Base-by-base conservation (phyloP, 2,329 filamentous ascomycete species). In the Tolypocladium paradoxum region DNA sequence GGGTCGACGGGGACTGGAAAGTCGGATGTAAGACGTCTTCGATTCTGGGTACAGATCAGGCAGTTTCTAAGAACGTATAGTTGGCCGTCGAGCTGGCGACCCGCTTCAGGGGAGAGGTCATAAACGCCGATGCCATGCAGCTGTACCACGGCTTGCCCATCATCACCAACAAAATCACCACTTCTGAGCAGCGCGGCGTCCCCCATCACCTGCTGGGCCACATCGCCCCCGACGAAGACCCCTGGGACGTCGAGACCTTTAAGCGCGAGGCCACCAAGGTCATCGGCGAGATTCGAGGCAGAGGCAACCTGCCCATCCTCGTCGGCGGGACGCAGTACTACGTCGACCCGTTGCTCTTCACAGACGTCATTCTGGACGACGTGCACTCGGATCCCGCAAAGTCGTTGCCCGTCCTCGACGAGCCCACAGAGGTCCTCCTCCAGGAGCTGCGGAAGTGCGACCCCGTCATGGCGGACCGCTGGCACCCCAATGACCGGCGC, bases 71-170 rank as follows among this genome's bases (percentile, higher is more conserved):
- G n/a, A 14, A 22, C 24, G 14, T 11, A n/a, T 57, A 96, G 90
- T 80, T 96, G 59, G 93, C 93, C 9, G 86, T 99, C 40, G 89
- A 96, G 57, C 73, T 99, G 50, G 93, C 95, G 1, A 77, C 77
- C 43, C 82, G 79, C 24, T 91, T 90, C 70, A 85, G 93, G 68
- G 93, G 95, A 64, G 93, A 99, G 69, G 81, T 99, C 51, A 90
- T 99, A 72, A 99, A 99, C 66, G 89, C 89, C 48, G 93, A 99
- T 75, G 93, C 93, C 38, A 96, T 99, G 90, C 93, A 99, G 68
- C 84, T 99, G 72, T 99, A 99, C 68, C 79, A 81, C 51, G 93
- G 93, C 3, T 74, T 99, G 45, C 90, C 93, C 6, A 85, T 97
- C 58, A 92, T 97, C 61, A 99, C 93, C 29, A 99, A 99, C 69